A percentile compares a stretch with the other conserved stretches of the same genome.
Evolutionary conservation across 495 filamentous ascomycete genomes (phyloP).

Genomic region (Xylaria bambusicola): DNA sequence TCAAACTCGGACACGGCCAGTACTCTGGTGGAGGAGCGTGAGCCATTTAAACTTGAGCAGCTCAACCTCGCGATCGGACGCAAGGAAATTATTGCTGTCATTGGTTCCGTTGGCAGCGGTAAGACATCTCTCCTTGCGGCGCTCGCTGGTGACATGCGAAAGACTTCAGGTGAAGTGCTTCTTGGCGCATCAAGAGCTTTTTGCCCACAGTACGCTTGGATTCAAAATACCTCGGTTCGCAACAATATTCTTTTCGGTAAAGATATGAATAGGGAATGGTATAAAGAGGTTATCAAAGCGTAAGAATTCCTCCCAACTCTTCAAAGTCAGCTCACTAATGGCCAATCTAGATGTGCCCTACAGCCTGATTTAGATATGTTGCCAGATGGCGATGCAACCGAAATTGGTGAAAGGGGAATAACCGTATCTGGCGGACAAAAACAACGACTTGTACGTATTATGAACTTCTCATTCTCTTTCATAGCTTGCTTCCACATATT

Average conservation of each 20-base stretch:
- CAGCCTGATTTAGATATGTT: slow-evolving; percentile 75
- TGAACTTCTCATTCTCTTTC: not conserved
- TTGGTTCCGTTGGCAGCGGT: slow-evolving; percentile 87
- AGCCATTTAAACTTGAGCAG: slow-evolving; percentile 80
- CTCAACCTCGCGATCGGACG: slow-evolving; percentile 73
- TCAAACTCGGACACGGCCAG: slow-evolving; percentile 51
- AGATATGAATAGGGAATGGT: slow-evolving; percentile 67
- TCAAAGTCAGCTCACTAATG: slow-evolving; percentile 5
- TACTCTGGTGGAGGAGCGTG: slow-evolving; percentile 56
- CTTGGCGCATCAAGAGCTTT: slow-evolving; percentile 81
- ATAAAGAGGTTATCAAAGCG: slow-evolving; percentile 57
- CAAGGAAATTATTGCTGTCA: slow-evolving; percentile 86
- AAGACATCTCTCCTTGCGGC: slow-evolving; percentile 91
- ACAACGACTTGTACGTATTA: slow-evolving; percentile 56
- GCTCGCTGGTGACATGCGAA: slow-evolving; percentile 90
- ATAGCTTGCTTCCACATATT: not conserved
- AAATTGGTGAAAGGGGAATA: slow-evolving; percentile 80
- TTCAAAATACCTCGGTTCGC: slow-evolving; percentile 83
- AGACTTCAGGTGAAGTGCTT: slow-evolving; percentile 69
- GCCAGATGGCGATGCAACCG: slow-evolving; percentile 69
- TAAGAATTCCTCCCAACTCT: slow-evolving; percentile 28
- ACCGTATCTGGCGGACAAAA: slow-evolving; percentile 84
- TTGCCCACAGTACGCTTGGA: slow-evolving; percentile 97
- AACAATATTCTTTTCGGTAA: slow-evolving; percentile 93
- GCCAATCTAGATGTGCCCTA: slow-evolving; percentile 62